Evolutionary conservation across 179 eudicot genomes (phyloP).

Genomic region (Sideroxylon spinosum): DNA sequence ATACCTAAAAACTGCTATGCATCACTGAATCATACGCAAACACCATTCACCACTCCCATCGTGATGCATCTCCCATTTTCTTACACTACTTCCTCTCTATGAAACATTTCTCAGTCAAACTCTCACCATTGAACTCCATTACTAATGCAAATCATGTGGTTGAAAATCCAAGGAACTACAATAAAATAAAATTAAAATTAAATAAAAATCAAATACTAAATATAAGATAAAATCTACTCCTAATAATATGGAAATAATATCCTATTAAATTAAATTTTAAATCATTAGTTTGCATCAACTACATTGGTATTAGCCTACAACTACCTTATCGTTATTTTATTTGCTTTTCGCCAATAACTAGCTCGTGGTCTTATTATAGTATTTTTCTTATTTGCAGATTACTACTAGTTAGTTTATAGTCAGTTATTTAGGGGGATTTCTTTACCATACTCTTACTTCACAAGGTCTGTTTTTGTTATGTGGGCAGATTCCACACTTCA

Average conservation of each 20-base stretch:
- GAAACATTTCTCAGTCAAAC: background rate
- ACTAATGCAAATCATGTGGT: background rate
- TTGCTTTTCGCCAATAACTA: background rate
- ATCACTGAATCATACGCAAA: background rate
- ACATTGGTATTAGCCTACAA: background rate
- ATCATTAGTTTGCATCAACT: too few relatives aligned
- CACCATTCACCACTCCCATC: background rate
- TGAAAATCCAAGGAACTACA: background rate
- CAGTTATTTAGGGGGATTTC: background rate
- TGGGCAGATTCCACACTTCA: background rate
- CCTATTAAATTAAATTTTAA: too few relatives aligned
- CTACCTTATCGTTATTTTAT: background rate
- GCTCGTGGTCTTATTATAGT: background rate
- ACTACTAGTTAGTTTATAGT: background rate
- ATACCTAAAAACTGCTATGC: background rate
- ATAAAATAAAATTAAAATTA: too few relatives aligned
- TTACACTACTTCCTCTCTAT: background rate
- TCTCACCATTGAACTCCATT: background rate
- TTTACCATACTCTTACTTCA: background rate
- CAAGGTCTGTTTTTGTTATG: background rate
- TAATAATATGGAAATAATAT: too few relatives aligned
- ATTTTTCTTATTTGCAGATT: background rate
- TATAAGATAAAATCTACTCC: too few relatives aligned
- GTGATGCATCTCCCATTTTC: slow-evolving; percentile 1
- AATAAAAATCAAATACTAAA: too few relatives aligned